Base-by-base conservation (phyloP, 441 rosid genomes). In the Aquilaria agallochum region DNA sequence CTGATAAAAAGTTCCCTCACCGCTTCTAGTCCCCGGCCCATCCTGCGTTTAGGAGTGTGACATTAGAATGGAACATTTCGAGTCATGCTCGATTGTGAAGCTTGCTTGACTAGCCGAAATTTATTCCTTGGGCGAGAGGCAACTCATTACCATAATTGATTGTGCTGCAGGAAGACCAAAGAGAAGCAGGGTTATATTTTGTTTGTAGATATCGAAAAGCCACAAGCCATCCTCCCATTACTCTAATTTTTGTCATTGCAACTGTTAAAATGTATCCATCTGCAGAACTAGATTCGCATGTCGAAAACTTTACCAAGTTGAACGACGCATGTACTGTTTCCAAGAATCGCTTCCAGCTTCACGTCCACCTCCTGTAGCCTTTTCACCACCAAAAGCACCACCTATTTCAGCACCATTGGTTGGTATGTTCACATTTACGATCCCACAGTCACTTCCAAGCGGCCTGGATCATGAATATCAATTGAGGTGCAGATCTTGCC, bases 351-450 rank as follows among this genome's bases (percentile, higher is more conserved):
- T 95, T 69, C 99, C 99, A 27, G 96, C 98, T 81, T 89, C 99
- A 66, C 95, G 91, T 53, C 99, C 97, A 61, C 97, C 98, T 5
- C 98, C 96, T 2, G 99, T 95, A 12, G 95, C 98, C 72, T 91
- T 94, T 74, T 94, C 97, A 0, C 99, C 99, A 2, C 99, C 97
- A 55, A 94, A 91, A 52, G 97, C 97, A 59, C 99, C 97, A 9
- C 99, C 99, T 10, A 94, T 94, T 82, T 94, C 97, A 57, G 99
- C 99, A 60, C 99, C 99, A 64, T 89, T 95, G 30, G 99, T 95
- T 15, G 99, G 98, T 71, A 91, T 89, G 65, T 95, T 95, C 64
- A 95, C 96, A 64, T 92, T 91, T 70, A 95, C 98, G 33, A 91
- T 95, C 7, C 99, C 98, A 59, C 92, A 83, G 54, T 95, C 99